Conservation (phyloP, 2,329 filamentous ascomycete genomes). For the Zymoseptoria passerinii region DNA sequence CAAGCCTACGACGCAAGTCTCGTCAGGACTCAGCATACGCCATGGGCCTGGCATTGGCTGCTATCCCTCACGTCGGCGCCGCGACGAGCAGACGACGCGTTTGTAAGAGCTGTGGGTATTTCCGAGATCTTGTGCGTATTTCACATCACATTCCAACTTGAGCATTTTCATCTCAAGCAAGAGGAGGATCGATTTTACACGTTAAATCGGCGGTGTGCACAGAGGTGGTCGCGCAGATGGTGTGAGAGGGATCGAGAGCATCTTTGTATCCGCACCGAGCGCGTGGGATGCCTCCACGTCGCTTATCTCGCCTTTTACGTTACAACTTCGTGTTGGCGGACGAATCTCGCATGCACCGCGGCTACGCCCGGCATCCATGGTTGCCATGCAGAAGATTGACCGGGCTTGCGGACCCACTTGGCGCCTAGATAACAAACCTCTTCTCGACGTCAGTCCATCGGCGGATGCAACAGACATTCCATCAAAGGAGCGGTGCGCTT, state of each 20-base stretch:
- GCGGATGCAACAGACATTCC: too few species aligned
- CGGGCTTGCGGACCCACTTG: not conserved
- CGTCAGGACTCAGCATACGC: not conserved
- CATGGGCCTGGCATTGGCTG: not conserved
- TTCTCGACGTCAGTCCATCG: not conserved
- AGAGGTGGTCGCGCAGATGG: too few species aligned
- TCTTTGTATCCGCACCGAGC: too few species aligned
- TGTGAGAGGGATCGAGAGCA: too few species aligned
- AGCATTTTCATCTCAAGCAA: not conserved
- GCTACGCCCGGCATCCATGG: not conserved
- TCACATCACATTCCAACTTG: not conserved
- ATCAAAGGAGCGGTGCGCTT: not conserved
- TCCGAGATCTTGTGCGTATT: not conserved
- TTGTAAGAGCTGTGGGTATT: not conserved
- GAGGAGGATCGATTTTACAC: not conserved
- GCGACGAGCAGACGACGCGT: too few species aligned
- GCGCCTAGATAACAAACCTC: not conserved
- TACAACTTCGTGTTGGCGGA: not conserved
- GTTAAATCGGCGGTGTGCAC: not conserved
- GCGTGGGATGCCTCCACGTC: not conserved
- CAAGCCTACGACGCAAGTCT: not conserved
- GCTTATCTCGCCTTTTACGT: not conserved
- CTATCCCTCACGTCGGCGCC: too few species aligned
- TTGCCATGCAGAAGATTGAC: too few species aligned
- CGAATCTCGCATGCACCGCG: not conserved